A percentile compares a stretch with the other conserved stretches of the same genome.
These are phyloP conservation scores for Podila verticillata DNA, from an alignment of 192 early-diverging fungal genomes.

Conservation along the genomic window DNA sequence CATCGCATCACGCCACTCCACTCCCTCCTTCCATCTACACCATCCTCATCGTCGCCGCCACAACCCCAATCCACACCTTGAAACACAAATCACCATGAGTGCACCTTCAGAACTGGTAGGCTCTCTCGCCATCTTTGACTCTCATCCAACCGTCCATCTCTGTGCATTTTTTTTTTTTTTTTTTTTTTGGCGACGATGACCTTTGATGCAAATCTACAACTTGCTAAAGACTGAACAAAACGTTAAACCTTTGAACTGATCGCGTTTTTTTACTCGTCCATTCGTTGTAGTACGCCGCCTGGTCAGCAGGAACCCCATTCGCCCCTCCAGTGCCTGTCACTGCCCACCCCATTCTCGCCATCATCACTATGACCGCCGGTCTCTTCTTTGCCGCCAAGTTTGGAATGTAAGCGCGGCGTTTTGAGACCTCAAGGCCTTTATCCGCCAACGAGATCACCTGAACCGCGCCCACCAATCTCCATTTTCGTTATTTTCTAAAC, in stretches of 20 bases:
- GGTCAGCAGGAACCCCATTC: conserved; percentile 40
- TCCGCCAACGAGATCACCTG: background rate
- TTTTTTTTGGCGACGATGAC: no score
- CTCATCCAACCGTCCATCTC: no score
- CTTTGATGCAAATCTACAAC: background rate
- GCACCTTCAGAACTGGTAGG: background rate
- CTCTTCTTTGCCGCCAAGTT: conserved; percentile 48
- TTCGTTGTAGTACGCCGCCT: conserved; percentile 24
- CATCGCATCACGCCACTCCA: no score
- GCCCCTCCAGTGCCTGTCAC: conserved; percentile 29
- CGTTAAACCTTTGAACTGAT: background rate
- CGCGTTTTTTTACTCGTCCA: background rate
- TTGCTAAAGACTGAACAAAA: no score
- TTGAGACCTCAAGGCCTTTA: background rate
- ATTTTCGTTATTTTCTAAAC: background rate
- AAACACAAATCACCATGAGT: background rate
- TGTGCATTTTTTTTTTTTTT: no score
- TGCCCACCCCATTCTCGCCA: conserved; percentile 23
- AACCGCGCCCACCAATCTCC: background rate
- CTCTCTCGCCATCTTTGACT: background rate
- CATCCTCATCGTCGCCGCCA: background rate
- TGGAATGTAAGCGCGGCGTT: conserved; percentile 21
- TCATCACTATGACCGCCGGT: conserved; percentile 17
- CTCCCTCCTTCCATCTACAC: background rate
- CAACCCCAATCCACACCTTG: background rate